Percentiles rank a stretch among this genome's conserved stretches.
phyloP scores from a whole-genome alignment of 768 basidiomycete species.

The Ramaria sp. region DNA sequence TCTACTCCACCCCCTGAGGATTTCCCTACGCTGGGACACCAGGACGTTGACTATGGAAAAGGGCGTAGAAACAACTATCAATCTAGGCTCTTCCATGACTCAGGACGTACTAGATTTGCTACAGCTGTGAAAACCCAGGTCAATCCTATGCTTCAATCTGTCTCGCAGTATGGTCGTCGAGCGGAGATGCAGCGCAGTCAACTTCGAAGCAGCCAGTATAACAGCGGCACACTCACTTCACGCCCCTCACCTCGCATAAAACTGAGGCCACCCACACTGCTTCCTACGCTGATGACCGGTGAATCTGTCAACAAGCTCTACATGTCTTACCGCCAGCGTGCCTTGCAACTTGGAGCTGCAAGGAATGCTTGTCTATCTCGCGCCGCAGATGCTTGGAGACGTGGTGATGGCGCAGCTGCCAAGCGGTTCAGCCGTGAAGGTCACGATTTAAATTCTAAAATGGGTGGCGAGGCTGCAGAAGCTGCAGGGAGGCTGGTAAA shows the following conservation, averaged over 20 bases:
- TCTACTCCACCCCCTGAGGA: conserved; percentile 42
- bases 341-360: conserved; percentile 85
- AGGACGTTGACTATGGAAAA: conserved; percentile 28
- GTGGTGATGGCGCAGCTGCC: conserved; percentile 92
- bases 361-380: conserved; percentile 90
- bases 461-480: conserved; percentile 74
- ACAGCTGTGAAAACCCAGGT: conserved; percentile 73
- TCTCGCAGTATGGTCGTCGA: conserved; percentile 4
- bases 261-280: conserved; percentile 66
- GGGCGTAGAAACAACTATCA: conserved; percentile 26
- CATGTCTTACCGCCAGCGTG: conserved; percentile 79
- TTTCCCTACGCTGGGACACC: conserved; percentile 50
- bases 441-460: conserved; percentile 85
- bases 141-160: conserved; percentile 9
- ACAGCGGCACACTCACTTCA: conserved; percentile 32
- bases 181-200: conserved; percentile 2
- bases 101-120: conserved; percentile 81
- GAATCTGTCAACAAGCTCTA: conserved; percentile 71
- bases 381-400: conserved; percentile 92
- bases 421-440: conserved; percentile 92
- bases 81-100: conserved; percentile 49
- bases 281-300: conserved; percentile 87
- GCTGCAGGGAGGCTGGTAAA: conserved; percentile 80
- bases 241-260: conserved; percentile 78
- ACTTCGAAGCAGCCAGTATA: neutral